These are phyloP conservation scores for Elsinoe ampelina DNA, from an alignment of 2,329 filamentous ascomycete genomes.

Conservation along the genomic window DNA sequence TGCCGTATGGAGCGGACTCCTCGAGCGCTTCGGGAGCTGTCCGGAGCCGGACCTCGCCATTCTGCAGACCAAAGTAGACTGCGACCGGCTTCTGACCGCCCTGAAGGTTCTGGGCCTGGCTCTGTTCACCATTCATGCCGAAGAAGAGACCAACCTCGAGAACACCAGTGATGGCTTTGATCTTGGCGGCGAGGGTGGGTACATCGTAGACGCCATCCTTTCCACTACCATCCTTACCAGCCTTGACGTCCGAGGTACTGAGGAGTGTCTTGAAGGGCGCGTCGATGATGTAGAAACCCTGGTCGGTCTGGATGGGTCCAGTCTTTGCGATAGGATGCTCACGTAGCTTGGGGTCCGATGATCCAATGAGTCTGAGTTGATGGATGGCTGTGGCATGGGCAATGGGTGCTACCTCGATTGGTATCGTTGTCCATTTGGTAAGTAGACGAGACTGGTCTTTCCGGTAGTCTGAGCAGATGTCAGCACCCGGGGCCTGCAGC, in stretches of 20 bases:
- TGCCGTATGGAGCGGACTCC: neutral
- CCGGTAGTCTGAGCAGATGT: constrained; percentile 59
- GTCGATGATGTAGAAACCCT: constrained; percentile 83
- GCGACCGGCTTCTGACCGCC: constrained; percentile 86
- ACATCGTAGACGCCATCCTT: constrained; percentile 69
- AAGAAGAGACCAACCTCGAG: constrained; percentile 88
- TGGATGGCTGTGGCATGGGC: constrained; percentile 67
- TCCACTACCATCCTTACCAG: constrained; percentile 28
- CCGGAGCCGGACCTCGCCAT: constrained; percentile 35
- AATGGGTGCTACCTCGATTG: constrained; percentile 86
- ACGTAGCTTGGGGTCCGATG: constrained; percentile 59
- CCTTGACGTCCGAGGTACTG: constrained; percentile 47
- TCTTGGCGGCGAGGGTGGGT: constrained; percentile 57
- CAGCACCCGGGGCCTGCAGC: constrained; percentile 5
- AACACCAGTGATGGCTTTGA: constrained; percentile 78
- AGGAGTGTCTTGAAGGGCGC: constrained; percentile 71
- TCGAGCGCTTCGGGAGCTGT: constrained; percentile 4
- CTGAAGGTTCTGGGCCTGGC: constrained; percentile 46
- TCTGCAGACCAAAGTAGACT: constrained; percentile 88
- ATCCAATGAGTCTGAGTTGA: constrained; percentile 64
- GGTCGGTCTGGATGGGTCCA: constrained; percentile 75
- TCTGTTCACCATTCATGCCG: constrained; percentile 66
- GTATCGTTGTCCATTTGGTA: constrained; percentile 70
- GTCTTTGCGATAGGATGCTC: constrained; percentile 67
- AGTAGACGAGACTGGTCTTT: constrained; percentile 73